phyloP scores from a whole-genome alignment of 352 stramenopile genomes.

The Blastocystis sp. region DNA sequence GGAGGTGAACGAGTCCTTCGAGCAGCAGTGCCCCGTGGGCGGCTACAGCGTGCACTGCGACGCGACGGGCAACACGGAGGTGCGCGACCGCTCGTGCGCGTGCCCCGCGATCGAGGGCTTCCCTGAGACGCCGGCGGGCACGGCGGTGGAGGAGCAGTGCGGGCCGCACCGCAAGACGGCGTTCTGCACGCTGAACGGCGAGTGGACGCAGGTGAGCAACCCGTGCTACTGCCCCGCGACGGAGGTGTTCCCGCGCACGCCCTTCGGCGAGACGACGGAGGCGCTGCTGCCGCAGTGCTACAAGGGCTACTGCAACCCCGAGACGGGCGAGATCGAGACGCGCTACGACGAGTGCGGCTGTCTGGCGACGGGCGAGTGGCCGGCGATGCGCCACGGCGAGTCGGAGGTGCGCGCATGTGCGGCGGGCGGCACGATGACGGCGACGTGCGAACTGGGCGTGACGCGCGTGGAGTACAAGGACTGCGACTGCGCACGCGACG shows the following conservation, averaged over 20 bases:
- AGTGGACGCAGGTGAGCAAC: neutral
- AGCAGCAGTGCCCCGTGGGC: neutral
- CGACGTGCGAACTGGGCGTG: slow-evolving; percentile 18
- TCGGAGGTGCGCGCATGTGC: neutral
- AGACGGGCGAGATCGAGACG: neutral
- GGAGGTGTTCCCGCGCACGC: neutral
- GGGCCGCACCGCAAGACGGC: neutral
- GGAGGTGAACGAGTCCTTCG: neutral
- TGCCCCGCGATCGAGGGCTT: slow-evolving; percentile 8
- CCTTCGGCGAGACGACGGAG: neutral
- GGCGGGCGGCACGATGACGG: slow-evolving; percentile 1
- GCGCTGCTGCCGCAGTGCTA: slow-evolving; percentile 2
- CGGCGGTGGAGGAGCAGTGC: neutral
- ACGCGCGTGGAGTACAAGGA: slow-evolving; percentile 14
- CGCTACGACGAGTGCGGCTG: neutral
- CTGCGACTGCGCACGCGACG: neutral
- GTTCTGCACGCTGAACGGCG: neutral
- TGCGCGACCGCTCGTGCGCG: neutral
- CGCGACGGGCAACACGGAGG: neutral
- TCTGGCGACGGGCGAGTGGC: neutral
- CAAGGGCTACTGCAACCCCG: slow-evolving; percentile 32
- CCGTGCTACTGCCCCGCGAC: slow-evolving; percentile 1
- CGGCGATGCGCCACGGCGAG: neutral
- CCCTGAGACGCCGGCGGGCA: neutral
- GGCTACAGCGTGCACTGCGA: neutral